Conservation (phyloP, 139 green algal species). For the Picochlorum sp. region DNA sequence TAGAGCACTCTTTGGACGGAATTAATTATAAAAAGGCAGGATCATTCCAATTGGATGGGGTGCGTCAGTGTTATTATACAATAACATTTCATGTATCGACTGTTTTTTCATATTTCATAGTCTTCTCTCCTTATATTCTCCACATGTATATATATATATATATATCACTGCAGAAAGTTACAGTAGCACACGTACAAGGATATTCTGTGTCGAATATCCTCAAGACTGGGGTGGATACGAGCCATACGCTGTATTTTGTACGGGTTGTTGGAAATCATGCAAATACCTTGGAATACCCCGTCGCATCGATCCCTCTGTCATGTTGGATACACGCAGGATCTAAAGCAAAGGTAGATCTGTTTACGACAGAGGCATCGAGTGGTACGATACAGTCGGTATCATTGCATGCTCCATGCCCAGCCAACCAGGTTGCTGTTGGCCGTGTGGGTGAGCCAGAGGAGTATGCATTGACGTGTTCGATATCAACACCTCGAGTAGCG, state of each 20-base stretch:
- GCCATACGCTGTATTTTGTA: neutral
- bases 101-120: too few species aligned
- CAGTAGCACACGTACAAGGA: too few species aligned
- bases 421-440: neutral
- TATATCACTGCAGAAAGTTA: too few species aligned
- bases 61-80: too few species aligned
- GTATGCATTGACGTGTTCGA: neutral
- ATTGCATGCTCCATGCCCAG: constrained; percentile 1
- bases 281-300: neutral
- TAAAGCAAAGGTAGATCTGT: neutral
- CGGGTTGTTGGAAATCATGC: neutral
- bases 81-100: too few species aligned
- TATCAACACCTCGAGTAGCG: constrained; percentile 1
- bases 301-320: neutral
- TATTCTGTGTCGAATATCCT: too few species aligned
- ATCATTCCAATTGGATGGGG: too few species aligned
- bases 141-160: too few species aligned
- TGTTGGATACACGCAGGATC: neutral
- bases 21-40: too few species aligned
- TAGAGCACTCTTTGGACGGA: too few species aligned
- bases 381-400: neutral
- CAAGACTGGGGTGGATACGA: too few species aligned
- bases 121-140: too few species aligned
- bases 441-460: neutral
- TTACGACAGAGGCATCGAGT: neutral